Conservation (phyloP, 148 eudicot species). For the Chenopodium album region DNA sequence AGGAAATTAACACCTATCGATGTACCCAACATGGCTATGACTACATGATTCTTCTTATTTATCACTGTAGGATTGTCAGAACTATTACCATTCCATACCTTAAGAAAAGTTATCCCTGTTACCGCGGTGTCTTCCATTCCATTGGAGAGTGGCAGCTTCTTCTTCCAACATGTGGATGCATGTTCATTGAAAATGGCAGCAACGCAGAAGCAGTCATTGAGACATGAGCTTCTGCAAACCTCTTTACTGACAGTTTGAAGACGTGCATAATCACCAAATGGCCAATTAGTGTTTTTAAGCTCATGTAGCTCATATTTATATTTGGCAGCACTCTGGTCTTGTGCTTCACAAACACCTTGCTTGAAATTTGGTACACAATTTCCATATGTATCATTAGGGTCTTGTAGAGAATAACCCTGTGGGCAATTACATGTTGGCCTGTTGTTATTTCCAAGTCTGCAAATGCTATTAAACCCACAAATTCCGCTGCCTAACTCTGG, state of each 20-base stretch:
- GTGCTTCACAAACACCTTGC: slow-evolving; percentile 16
- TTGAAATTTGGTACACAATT: slow-evolving; percentile 41
- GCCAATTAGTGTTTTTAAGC: slow-evolving; percentile 36
- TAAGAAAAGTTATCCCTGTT: slow-evolving; percentile 16
- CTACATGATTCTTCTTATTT: neutral
- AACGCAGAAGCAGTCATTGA: slow-evolving; percentile 54
- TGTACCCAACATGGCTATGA: slow-evolving; percentile 27
- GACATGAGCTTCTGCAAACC: slow-evolving; percentile 37
- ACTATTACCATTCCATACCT: slow-evolving; percentile 15
- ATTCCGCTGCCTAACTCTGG: slow-evolving; percentile 34
- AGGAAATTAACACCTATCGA: slow-evolving; percentile 27
- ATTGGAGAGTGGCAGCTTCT: slow-evolving; percentile 34
- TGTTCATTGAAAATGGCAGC: slow-evolving; percentile 12
- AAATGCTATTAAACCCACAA: slow-evolving; percentile 63
- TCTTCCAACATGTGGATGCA: slow-evolving; percentile 28
- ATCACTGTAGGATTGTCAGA: neutral
- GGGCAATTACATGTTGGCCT: slow-evolving; percentile 56
- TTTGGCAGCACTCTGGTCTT: neutral
- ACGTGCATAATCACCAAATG: slow-evolving; percentile 27
- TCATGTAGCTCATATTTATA: slow-evolving; percentile 18
- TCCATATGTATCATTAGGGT: slow-evolving; percentile 46
- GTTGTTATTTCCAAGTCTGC: slow-evolving; percentile 27
- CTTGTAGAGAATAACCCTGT: slow-evolving; percentile 29
- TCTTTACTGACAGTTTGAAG: slow-evolving; percentile 12
- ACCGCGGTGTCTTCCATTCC: slow-evolving; percentile 19